Conservation (phyloP, 148 eudicot genomes). For the Fallopia convolvulus region DNA sequence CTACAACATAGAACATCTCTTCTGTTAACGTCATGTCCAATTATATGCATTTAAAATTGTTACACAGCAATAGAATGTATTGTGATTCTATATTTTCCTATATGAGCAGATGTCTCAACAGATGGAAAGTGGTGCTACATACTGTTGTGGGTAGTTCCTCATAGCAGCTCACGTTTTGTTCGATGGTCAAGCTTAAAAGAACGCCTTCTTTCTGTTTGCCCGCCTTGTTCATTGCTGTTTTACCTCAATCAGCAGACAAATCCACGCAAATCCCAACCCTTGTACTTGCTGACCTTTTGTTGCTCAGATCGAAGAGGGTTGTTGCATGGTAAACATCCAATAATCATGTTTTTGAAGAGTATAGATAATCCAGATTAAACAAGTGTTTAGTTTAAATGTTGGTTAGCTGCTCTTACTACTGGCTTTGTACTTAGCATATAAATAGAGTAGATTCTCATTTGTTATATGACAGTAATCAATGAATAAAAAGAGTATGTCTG, state of each 20-base stretch:
- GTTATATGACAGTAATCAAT: too few relatives aligned
- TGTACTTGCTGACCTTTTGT: conserved; percentile 54
- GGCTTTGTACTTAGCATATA: too few relatives aligned
- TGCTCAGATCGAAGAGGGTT: conserved; percentile 63
- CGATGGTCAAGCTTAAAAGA: conserved; percentile 61
- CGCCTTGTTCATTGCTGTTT: conserved; percentile 45
- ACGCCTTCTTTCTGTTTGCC: conserved; percentile 56
- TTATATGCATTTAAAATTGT: neutral
- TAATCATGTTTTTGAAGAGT: neutral
- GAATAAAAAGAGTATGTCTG: neutral
- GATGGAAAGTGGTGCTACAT: conserved; percentile 84
- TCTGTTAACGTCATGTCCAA: neutral
- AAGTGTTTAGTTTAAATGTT: too few relatives aligned
- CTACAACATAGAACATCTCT: neutral
- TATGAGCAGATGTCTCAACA: conserved; percentile 50
- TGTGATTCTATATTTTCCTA: neutral
- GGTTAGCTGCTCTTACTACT: too few relatives aligned
- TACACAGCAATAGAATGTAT: neutral
- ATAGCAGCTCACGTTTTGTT: conserved; percentile 30
- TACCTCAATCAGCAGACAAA: conserved; percentile 36
- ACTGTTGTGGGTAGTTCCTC: conserved; percentile 65
- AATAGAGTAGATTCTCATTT: too few relatives aligned
- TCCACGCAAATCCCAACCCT: conserved; percentile 35
- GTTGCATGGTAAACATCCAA: conserved; percentile 42
- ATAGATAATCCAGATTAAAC: too few relatives aligned